Conservation (phyloP, 345 rosid species). For the Eucalyptus pauciflora region DNA sequence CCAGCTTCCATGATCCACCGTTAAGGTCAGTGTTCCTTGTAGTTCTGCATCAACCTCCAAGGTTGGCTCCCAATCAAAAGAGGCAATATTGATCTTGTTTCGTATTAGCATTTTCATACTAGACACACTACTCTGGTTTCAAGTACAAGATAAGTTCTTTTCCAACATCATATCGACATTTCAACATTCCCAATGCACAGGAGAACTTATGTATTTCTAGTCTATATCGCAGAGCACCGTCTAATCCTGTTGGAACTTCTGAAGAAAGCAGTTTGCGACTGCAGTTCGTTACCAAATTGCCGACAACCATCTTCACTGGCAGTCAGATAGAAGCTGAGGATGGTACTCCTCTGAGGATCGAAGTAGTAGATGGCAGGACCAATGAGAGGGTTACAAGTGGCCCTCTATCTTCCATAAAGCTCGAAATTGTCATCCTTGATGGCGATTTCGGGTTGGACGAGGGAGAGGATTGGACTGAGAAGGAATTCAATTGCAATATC, state of each 20-base stretch:
- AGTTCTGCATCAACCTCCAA: neutral
- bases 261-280: conserved; percentile 9
- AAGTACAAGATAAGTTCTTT: neutral
- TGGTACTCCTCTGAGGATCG: conserved; percentile 1
- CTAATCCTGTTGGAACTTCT: neutral
- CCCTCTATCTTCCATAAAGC: conserved; percentile 14
- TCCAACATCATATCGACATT: neutral
- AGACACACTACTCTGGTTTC: neutral
- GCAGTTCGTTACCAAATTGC: conserved; percentile 5
- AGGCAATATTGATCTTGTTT: neutral
- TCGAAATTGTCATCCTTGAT: conserved; percentile 13
- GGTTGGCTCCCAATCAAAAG: neutral
- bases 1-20: neutral
- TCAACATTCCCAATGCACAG: neutral
- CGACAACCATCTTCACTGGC: conserved; percentile 11
- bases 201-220: neutral
- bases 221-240: neutral
- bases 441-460: conserved; percentile 18
- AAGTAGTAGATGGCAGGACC: conserved; percentile 7
- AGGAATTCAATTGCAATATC: conserved; percentile 10
- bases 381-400: conserved; percentile 5
- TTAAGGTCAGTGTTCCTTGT: neutral
- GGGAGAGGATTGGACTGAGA: conserved; percentile 14
- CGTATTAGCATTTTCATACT: neutral
- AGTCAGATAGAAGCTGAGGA: conserved; percentile 6